phyloP scores from a whole-genome alignment of 495 filamentous ascomycete genomes.

The Aspergillus ostianus region DNA sequence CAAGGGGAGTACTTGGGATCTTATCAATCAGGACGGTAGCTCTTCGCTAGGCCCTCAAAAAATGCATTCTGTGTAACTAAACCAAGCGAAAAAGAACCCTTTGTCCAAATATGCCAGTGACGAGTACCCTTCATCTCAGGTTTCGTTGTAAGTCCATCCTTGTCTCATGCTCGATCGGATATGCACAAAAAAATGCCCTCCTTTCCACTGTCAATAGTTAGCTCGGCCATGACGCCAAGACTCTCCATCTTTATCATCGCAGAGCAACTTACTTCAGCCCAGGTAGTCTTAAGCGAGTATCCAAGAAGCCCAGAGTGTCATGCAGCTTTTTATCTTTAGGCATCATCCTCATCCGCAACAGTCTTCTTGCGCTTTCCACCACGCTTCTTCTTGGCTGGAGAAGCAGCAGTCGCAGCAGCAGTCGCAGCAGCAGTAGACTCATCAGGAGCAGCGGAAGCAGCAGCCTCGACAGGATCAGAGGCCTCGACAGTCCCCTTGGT shows the following conservation, averaged over 20 bases:
- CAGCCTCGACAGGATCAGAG: not conserved
- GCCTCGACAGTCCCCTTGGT: not conserved
- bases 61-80: too few species aligned
- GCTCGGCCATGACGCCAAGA: not conserved
- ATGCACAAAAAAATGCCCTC: too few species aligned
- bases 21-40: too few species aligned
- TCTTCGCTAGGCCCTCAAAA: too few species aligned
- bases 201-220: not conserved
- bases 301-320: too few species aligned
- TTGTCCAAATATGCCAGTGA: too few species aligned
- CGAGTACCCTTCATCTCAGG: too few species aligned
- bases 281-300: not conserved
- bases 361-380: slow-evolving; percentile 1
- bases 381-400: not conserved
- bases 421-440: not conserved
- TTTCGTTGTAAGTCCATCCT: too few species aligned
- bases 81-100: too few species aligned
- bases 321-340: not conserved
- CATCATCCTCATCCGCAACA: not conserved
- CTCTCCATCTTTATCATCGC: not conserved
- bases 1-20: too few species aligned
- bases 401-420: not conserved
- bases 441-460: not conserved
- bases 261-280: not conserved
- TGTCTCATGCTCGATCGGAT: too few species aligned